Percentiles rank a stretch among this genome's conserved stretches.
phyloP scores from a whole-genome alignment of 768 basidiomycete species.

The Lactarius deliciosus region DNA sequence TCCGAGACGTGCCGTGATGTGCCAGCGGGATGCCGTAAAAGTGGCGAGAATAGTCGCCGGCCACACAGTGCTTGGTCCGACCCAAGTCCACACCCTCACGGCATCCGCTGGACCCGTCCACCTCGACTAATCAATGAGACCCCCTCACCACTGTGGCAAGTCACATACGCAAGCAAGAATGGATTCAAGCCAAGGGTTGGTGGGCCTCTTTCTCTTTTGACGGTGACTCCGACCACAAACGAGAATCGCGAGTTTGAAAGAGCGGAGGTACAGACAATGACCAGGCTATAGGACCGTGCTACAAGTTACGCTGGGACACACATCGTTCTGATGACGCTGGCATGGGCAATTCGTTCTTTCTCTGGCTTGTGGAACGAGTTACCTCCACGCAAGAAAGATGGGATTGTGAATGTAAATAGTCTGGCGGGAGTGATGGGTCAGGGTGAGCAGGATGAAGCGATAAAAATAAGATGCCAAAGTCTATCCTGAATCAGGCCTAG shows the following conservation, averaged over 20 bases:
- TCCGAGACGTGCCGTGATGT: too few species aligned
- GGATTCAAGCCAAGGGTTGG: too few species aligned
- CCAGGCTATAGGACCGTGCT: slow-evolving; percentile 30
- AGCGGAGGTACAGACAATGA: slow-evolving; percentile 82
- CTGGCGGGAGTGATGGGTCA: slow-evolving; percentile 66
- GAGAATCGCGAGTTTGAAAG: slow-evolving; percentile 93
- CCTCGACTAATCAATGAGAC: too few species aligned
- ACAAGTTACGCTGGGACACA: background rate
- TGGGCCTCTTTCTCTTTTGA: too few species aligned
- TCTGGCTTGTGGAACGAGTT: slow-evolving; percentile 99
- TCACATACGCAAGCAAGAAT: too few species aligned
- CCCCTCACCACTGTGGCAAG: too few species aligned
- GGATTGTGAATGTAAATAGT: slow-evolving; percentile 56
- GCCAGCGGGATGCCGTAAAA: too few species aligned
- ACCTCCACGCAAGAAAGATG: slow-evolving; percentile 54
- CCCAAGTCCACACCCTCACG: too few species aligned
- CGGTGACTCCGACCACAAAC: slow-evolving; percentile 70
- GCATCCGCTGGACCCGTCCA: too few species aligned
- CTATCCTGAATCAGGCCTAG: too few species aligned
- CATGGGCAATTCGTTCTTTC: slow-evolving; percentile 63
- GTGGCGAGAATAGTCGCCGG: too few species aligned
- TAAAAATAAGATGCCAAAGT: background rate
- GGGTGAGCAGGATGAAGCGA: slow-evolving; percentile 66
- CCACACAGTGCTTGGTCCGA: too few species aligned
- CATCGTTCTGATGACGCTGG: slow-evolving; percentile 11